Conservation (phyloP, 371 early-diverging fungal genomes). For the Circinella minor region DNA sequence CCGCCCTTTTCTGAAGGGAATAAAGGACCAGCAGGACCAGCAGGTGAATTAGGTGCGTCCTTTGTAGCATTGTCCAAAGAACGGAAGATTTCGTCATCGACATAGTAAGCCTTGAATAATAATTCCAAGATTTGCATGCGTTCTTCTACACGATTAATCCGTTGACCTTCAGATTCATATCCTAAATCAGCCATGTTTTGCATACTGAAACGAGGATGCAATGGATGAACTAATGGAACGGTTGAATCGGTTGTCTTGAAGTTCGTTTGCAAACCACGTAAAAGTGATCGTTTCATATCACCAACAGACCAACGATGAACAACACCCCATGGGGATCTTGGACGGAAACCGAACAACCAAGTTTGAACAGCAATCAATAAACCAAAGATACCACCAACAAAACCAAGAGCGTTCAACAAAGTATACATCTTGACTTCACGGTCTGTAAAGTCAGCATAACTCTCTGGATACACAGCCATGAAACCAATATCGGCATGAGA, state of each 20-base stretch:
- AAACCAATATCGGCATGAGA: slow-evolving; percentile 42
- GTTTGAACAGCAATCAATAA: slow-evolving; percentile 44
- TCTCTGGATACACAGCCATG: slow-evolving; percentile 36
- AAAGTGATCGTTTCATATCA: slow-evolving; percentile 46
- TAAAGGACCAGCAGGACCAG: slow-evolving; percentile 4
- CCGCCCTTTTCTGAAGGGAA: slow-evolving; percentile 14
- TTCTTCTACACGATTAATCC: slow-evolving; percentile 36
- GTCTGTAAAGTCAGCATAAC: slow-evolving; percentile 29
- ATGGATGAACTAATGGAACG: slow-evolving; percentile 53
- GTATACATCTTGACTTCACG: slow-evolving; percentile 57
- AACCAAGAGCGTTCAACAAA: slow-evolving; percentile 52
- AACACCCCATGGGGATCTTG: slow-evolving; percentile 55
- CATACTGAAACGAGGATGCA: slow-evolving; percentile 49
- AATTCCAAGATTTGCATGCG: slow-evolving; percentile 39
- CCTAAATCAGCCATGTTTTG: slow-evolving; percentile 24
- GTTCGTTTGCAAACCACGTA: slow-evolving; percentile 42
- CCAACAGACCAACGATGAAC: slow-evolving; percentile 57
- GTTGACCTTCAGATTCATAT: slow-evolving; percentile 31
- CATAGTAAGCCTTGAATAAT: slow-evolving; percentile 44
- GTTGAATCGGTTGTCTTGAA: slow-evolving; percentile 49
- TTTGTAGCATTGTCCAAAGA: slow-evolving; percentile 41
- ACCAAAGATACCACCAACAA: slow-evolving; percentile 59
- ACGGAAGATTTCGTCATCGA: slow-evolving; percentile 49
- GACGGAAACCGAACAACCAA: slow-evolving; percentile 56
- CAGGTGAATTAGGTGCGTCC: neutral